A percentile compares a stretch with the other conserved stretches of the same genome.
These are phyloP conservation scores for Dryas alaskensis DNA, from an alignment of 306 rosid genomes.

Conservation along the genomic window DNA sequence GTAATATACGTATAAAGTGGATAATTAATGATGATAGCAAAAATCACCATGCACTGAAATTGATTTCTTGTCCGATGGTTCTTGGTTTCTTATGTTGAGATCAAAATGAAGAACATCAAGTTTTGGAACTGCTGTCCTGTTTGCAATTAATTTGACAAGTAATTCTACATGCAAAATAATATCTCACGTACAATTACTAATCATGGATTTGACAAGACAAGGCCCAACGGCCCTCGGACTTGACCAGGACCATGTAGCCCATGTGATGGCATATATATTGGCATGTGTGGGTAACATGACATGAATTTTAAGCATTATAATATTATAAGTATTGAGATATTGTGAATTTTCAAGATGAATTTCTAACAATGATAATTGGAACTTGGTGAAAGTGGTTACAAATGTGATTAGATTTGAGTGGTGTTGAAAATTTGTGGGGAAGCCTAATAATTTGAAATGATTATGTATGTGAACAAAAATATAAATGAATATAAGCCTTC, in stretches of 20 bases:
- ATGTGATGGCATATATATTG: slow-evolving; percentile 48
- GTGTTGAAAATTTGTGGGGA: not conserved
- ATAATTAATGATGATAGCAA: not conserved
- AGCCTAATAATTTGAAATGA: not conserved
- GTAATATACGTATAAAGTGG: not conserved
- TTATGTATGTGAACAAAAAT: no score
- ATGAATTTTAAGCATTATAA: slow-evolving; percentile 22
- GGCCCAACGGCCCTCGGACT: not conserved
- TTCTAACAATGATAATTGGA: slow-evolving; percentile 21
- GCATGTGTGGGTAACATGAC: slow-evolving; percentile 30
- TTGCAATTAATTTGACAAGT: not conserved
- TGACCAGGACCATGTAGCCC: slow-evolving; percentile 71
- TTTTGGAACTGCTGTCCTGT: not conserved
- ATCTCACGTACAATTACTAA: not conserved
- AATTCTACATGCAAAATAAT: not conserved
- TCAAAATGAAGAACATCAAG: not conserved
- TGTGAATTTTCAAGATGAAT: not conserved
- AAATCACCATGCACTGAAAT: not conserved
- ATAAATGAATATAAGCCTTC: no score
- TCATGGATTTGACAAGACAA: slow-evolving; percentile 44
- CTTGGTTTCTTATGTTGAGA: not conserved
- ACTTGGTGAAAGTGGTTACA: slow-evolving; percentile 43
- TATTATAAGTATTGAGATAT: not conserved
- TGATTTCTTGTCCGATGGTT: slow-evolving; percentile 2
- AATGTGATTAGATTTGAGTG: slow-evolving; percentile 22